Evolutionary conservation across 257 asterid species (phyloP).

Genomic region (Pogostemon cablin): DNA sequence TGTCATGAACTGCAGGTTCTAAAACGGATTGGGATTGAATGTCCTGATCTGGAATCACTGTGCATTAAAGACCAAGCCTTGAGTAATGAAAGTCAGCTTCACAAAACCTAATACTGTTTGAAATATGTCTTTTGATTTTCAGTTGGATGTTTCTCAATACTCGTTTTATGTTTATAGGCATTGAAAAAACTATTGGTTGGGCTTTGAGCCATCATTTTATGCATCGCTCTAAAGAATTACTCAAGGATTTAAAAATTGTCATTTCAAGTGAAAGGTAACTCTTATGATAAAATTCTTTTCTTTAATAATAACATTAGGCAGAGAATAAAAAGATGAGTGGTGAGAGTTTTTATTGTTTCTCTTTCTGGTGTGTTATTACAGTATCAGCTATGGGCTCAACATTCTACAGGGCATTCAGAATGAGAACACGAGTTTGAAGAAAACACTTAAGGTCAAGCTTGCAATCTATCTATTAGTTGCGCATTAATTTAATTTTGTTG

Average conservation of each 20-base stretch:
- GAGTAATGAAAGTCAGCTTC: constrained; percentile 73
- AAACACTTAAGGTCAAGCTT: constrained; percentile 67
- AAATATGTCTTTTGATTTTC: constrained; percentile 17
- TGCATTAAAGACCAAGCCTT: constrained; percentile 84
- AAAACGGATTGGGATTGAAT: constrained; percentile 60
- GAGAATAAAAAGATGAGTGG: constrained; percentile 11
- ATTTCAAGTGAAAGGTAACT: constrained; percentile 70
- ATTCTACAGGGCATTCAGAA: constrained; percentile 72
- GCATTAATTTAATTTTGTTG: constrained; percentile 23
- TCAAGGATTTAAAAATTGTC: constrained; percentile 51
- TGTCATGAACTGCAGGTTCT: constrained; percentile 56
- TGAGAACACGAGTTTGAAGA: constrained; percentile 72
- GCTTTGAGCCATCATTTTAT: constrained; percentile 83
- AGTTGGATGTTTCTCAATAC: constrained; percentile 29
- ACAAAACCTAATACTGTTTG: constrained; percentile 27
- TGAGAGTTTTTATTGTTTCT: constrained; percentile 35
- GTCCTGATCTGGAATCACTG: constrained; percentile 73
- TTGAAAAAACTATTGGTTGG: constrained; percentile 82
- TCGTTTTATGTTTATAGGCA: constrained; percentile 52
- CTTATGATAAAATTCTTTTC: constrained; percentile 17
- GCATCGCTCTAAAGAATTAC: constrained; percentile 55
- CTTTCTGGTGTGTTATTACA: constrained; percentile 39
- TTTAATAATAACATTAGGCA: constrained; percentile 14
- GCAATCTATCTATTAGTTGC: constrained; percentile 22
- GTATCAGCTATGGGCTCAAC: constrained; percentile 72